phyloP scores from a whole-genome alignment of 73 alveolate genomes.

The Uronychia binucleata region DNA sequence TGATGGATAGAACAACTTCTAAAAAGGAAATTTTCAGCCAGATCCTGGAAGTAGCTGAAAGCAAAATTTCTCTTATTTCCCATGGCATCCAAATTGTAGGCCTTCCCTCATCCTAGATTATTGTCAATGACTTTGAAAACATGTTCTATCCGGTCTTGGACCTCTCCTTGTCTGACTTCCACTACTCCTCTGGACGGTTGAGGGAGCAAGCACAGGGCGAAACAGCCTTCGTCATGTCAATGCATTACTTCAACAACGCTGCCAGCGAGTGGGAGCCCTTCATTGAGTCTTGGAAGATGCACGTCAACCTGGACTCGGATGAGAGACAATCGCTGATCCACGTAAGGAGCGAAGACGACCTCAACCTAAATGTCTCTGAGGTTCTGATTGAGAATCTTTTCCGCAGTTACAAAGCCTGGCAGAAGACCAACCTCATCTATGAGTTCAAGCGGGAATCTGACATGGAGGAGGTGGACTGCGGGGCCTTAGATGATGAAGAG shows the following conservation, averaged over 20 bases:
- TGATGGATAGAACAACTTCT: too few relatives aligned
- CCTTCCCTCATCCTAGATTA: background rate
- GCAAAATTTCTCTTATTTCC: background rate
- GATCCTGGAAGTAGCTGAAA: background rate
- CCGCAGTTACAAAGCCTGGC: slow-evolving; percentile 34
- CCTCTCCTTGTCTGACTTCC: slow-evolving; percentile 28
- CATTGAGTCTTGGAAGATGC: slow-evolving; percentile 9
- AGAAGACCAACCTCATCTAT: background rate
- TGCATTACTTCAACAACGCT: slow-evolving; percentile 27
- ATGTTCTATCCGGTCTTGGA: slow-evolving; percentile 49
- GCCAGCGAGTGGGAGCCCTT: slow-evolving; percentile 67
- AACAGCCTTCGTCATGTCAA: slow-evolving; percentile 18
- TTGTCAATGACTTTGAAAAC: slow-evolving; percentile 40
- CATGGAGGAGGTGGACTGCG: background rate
- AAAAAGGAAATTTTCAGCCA: too few relatives aligned
- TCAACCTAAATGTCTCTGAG: slow-evolving; percentile 41
- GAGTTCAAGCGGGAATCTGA: background rate
- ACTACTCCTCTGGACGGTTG: slow-evolving; percentile 7
- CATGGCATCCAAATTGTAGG: background rate
- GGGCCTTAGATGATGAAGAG: slow-evolving; percentile 16
- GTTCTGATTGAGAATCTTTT: slow-evolving; percentile 41
- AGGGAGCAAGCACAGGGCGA: slow-evolving; percentile 19
- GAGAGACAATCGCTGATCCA: background rate
- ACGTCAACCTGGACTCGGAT: slow-evolving; percentile 2
- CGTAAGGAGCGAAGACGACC: slow-evolving; percentile 6